A percentile compares a stretch with the other conserved stretches of the same genome.
Conservation (phyloP, 306 rosid genomes). For the Calophaca sinica region DNA sequence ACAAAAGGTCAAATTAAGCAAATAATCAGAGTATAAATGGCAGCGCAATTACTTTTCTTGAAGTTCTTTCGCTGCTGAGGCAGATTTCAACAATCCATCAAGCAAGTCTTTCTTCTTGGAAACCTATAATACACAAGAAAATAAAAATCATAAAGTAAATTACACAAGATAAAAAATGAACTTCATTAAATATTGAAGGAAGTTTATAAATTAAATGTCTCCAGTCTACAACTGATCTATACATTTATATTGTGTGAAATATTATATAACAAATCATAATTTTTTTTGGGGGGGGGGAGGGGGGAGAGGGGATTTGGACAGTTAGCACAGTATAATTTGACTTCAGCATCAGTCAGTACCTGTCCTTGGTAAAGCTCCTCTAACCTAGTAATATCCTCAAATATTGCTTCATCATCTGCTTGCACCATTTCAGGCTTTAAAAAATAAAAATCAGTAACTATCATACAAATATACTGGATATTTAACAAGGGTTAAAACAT, state of each 20-base stretch:
- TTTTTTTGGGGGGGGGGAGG: slow-evolving; percentile 15
- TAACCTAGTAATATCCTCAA: slow-evolving; percentile 71
- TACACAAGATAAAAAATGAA: slow-evolving; percentile 25
- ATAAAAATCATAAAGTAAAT: slow-evolving; percentile 37
- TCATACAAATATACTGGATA: slow-evolving; percentile 21
- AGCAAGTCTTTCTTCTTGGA: slow-evolving; percentile 74
- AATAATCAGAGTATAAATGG: slow-evolving; percentile 45
- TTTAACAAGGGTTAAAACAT: slow-evolving; percentile 34
- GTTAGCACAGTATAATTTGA: slow-evolving; percentile 24
- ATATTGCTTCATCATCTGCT: slow-evolving; percentile 73
- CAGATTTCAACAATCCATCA: slow-evolving; percentile 66
- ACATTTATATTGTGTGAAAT: slow-evolving; percentile 20
- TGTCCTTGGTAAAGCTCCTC: slow-evolving; percentile 72
- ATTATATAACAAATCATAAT: slow-evolving; percentile 33
- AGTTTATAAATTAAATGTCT: slow-evolving; percentile 33
- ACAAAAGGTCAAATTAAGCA: slow-evolving; percentile 44
- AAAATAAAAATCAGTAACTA: slow-evolving; percentile 50
- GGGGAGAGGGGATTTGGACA: background rate
- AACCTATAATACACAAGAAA: slow-evolving; percentile 60
- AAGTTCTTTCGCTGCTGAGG: slow-evolving; percentile 62
- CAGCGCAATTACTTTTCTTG: slow-evolving; percentile 71
- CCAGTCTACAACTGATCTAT: slow-evolving; percentile 36
- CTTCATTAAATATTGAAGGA: slow-evolving; percentile 23
- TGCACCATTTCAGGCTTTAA: slow-evolving; percentile 77
- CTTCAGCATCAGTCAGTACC: slow-evolving; percentile 60